phyloP scores from a whole-genome alignment of 805 yeast genomes.

The Priceomyces melissophilus region DNA sequence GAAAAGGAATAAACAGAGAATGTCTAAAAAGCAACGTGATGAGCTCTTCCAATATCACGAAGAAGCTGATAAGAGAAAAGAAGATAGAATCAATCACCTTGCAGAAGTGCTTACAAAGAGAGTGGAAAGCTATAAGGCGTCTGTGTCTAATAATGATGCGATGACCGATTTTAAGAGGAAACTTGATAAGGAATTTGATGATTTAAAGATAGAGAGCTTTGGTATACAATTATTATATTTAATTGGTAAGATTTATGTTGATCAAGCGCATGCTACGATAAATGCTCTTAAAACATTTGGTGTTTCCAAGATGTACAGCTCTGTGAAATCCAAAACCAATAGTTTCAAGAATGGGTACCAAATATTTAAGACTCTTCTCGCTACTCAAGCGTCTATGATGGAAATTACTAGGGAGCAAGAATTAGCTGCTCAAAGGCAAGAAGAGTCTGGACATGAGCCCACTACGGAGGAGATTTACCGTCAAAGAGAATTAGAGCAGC shows the following conservation, averaged over 20 bases:
- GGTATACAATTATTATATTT: slow-evolving; percentile 84
- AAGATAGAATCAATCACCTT: slow-evolving; percentile 49
- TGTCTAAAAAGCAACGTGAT: slow-evolving; percentile 42
- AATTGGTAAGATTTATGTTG: slow-evolving; percentile 74
- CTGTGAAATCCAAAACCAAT: slow-evolving; percentile 79
- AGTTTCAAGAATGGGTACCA: slow-evolving; percentile 80
- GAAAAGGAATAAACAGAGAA: slow-evolving; percentile 28
- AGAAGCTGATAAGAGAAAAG: slow-evolving; percentile 51
- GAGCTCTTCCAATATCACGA: slow-evolving; percentile 48
- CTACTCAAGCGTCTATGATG: slow-evolving; percentile 72
- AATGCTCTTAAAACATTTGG: slow-evolving; percentile 82
- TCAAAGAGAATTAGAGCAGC: slow-evolving; percentile 71
- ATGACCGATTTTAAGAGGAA: slow-evolving; percentile 52
- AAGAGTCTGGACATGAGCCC: slow-evolving; percentile 27
- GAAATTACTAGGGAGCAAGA: slow-evolving; percentile 73
- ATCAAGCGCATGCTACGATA: slow-evolving; percentile 70
- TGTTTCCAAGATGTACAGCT: slow-evolving; percentile 75
- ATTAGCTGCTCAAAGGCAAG: slow-evolving; percentile 17
- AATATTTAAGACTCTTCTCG: slow-evolving; percentile 79
- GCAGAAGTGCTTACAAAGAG: slow-evolving; percentile 45
- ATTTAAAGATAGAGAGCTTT: slow-evolving; percentile 89
- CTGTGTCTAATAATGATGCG: slow-evolving; percentile 61
- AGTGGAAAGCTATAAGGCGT: slow-evolving; percentile 50
- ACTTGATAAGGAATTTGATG: slow-evolving; percentile 63
- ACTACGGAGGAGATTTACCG: slow-evolving; percentile 34